Conservation (phyloP, 164 flowering plant genomes). For the Aristolochia californica region DNA sequence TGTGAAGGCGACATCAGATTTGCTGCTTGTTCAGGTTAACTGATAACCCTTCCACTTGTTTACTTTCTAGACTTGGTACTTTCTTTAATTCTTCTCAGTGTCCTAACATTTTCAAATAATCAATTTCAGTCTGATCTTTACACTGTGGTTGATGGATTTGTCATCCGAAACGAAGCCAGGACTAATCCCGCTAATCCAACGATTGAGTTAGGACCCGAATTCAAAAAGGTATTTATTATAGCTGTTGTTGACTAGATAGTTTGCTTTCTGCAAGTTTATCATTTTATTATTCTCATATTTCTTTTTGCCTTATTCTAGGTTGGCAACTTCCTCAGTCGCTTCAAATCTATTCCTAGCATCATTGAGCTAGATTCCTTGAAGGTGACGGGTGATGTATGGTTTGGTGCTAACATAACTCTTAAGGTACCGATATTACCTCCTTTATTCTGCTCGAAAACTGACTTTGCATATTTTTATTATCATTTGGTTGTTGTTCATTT, state of each 20-base stretch:
- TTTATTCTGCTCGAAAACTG: too few relatives aligned
- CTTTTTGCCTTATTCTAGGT: conserved; percentile 35
- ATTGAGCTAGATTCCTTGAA: conserved; percentile 82
- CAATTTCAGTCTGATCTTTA: conserved; percentile 86
- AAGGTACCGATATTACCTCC: conserved; percentile 40
- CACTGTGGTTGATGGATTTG: conserved; percentile 62
- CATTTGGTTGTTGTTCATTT: not conserved
- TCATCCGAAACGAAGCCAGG: conserved; percentile 59
- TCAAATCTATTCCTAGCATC: conserved; percentile 93
- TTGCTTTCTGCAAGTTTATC: not conserved
- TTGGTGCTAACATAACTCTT: conserved; percentile 61
- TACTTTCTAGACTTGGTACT: not conserved
- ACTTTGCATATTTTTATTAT: not conserved
- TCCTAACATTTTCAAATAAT: not conserved
- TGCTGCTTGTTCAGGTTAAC: conserved; percentile 93
- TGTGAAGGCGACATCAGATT: conserved; percentile 93
- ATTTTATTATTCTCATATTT: not conserved
- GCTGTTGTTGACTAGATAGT: too few relatives aligned
- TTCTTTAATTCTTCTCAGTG: not conserved
- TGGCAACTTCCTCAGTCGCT: conserved; percentile 60
- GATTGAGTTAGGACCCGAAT: conserved; percentile 91
- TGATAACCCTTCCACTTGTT: not conserved
- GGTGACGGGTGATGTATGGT: conserved; percentile 95
- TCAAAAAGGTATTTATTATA: conserved; percentile 55
- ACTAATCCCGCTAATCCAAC: conserved; percentile 68